Base-by-base conservation (phyloP, 23 red algal species). In the Gracilariopsis chorda region DNA sequence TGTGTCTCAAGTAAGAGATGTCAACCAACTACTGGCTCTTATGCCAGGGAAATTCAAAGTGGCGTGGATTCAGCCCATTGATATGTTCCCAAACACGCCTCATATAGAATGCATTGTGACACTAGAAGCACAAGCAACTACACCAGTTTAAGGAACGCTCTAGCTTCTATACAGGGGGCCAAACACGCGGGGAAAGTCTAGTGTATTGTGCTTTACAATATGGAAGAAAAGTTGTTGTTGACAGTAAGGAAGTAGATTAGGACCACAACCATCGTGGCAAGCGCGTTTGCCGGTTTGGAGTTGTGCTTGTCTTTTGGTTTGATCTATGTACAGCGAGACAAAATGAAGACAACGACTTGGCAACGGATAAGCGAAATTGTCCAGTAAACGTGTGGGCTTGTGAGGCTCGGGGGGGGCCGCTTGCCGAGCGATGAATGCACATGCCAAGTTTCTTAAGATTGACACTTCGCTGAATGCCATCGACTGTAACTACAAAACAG, bases 41-140 rank as follows among this genome's bases (percentile, higher is more conserved):
- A 74, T 81, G n/a, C 62, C 86, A 39, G 67, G 36, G 5, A 67
- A 35, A 42, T 96, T 87, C 42, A 47, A 43, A 34, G 44, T 99
- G 62, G 16, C 36, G 41, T 71, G 65, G 7, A 67, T 99, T 2
- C 77, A 87, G n/a, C 97, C 93, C 35, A 59, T 99, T 41, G 97
- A 99, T 87, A 91, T 93, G 93, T 99, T 99, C 53, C 97, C 97
- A 58, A 83, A 99, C 83, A 99, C 97, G n/a, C 93, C 90, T 36
- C 97, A 99, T 78, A 48, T 96, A 10, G 97, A 99, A 60, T 72
- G 71, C 36, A 82, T 99, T 24, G 93, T 77, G 53, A 64, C 59
- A 30, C 68, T 99, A 42, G 89, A 92, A 73, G 67, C 67, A 24
- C 14, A n/a, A n/a, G n/a, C n/a, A n/a, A 55, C 49, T 55, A 55